These are phyloP conservation scores for Fusarium hostae DNA, from an alignment of 2,329 filamentous ascomycete species.

Conservation along the genomic window DNA sequence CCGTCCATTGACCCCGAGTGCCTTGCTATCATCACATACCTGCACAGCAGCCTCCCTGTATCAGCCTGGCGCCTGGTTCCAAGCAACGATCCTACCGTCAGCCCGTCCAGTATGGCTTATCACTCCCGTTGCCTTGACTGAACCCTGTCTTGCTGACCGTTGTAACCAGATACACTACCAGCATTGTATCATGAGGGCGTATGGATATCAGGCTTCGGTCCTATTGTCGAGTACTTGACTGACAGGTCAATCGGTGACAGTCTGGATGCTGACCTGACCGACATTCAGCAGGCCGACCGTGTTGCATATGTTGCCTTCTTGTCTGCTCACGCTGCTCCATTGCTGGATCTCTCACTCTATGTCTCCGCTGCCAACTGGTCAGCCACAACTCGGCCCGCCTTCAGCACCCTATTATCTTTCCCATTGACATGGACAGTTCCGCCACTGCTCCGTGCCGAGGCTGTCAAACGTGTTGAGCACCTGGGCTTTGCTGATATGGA, in stretches of 20 bases:
- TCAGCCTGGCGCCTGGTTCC: conserved; percentile 76
- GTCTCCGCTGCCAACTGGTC: conserved; percentile 91
- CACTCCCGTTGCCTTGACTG: conserved; percentile 4
- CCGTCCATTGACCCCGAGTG: conserved; percentile 94
- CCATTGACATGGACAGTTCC: conserved; percentile 90
- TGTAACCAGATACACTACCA: conserved; percentile 62
- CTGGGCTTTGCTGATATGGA: conserved; percentile 76
- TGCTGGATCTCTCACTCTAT: conserved; percentile 89
- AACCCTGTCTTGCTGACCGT: conserved; percentile 40
- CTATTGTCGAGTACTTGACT: conserved; percentile 69
- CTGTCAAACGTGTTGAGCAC: conserved; percentile 75
- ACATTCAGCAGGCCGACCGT: conserved; percentile 57
- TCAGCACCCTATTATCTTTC: conserved; percentile 82
- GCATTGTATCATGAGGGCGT: conserved; percentile 62
- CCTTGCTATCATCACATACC: conserved; percentile 82
- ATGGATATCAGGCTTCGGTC: conserved; percentile 69
- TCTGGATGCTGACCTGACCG: conserved; percentile 54
- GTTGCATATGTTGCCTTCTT: conserved; percentile 75
- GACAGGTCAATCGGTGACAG: conserved; percentile 49
- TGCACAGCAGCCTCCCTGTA: conserved; percentile 70
- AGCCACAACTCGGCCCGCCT: conserved; percentile 79
- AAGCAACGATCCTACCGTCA: conserved; percentile 77
- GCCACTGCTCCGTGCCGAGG: conserved; percentile 75
- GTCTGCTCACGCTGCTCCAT: conserved; percentile 76
- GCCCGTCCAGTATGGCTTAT: conserved; percentile 72